Evolutionary conservation across 495 filamentous ascomycete genomes (phyloP), one percentile per base, ranked within the genome.

Genomic region (Annulohypoxylon moriforme): DNA sequence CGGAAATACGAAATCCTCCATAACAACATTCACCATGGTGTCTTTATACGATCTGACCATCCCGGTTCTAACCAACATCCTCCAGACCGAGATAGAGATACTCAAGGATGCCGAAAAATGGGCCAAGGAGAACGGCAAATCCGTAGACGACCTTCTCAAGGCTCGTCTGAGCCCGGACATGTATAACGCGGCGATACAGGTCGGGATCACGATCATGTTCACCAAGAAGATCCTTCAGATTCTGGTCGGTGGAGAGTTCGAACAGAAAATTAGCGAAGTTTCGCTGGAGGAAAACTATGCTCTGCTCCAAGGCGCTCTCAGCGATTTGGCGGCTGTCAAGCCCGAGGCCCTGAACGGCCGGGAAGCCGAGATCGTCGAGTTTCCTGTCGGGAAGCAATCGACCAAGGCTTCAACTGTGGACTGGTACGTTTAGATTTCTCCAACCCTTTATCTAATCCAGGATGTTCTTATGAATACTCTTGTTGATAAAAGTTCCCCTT

Each of bases 121-220:
- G 22, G 66, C 76, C 20, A 67, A 75, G 18, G 64, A 49, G 27
- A 76, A 59, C 24, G 52, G 55, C 40, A 64, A 44, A 24, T 42
- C 66, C 36, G 36, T 75, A 20, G 34, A 25, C 18, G 64, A 72
- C 24, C 42, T 79, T 40, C 38, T 80, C 46, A 18, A 52, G 0
- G 49, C 75, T 22, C 74, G 77, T 2, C 74, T 85, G 6, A 40
- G 36, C 66, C 71, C 75, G 3, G 86, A 87, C 78, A 88, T 88
- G 87, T 77, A 78, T 49, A 76, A 82, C 25, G 69, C 88, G 20
- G 66, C 77, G 50, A 82, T 78, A 74, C 87, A 89, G 63, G 64
- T 88, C 72, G 75, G 79, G 13, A 74, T 77, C 62, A 72, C 68
- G 42, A 74, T 74, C 44, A 67, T 76, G 55, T 74, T 72, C 0